Evolutionary conservation across 192 early-diverging fungal species (phyloP).

Genomic region (Geranomyces variabilis): DNA sequence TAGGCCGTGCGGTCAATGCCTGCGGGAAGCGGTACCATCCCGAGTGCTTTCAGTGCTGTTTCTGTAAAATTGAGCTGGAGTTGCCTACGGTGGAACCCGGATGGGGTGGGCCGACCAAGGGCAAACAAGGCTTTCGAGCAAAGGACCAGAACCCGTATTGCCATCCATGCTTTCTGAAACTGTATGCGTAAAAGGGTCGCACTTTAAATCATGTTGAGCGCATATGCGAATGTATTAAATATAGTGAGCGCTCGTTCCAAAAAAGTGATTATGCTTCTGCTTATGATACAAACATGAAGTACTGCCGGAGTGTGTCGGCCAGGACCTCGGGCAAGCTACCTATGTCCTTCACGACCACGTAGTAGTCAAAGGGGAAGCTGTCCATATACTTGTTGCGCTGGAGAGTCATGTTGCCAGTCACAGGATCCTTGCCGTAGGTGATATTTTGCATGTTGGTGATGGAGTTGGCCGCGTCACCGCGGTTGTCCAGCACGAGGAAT

Average conservation of each 20-base stretch:
- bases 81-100: slow-evolving; percentile 3
- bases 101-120: slow-evolving; percentile 16
- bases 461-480: slow-evolving; percentile 71
- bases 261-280: neutral
- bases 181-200: slow-evolving; percentile 19
- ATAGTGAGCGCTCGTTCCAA: no score
- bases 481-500: slow-evolving; percentile 93
- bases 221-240: no score
- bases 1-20: slow-evolving; percentile 32
- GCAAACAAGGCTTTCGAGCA: slow-evolving; percentile 4
- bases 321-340: slow-evolving; percentile 85
- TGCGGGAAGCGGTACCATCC: slow-evolving; percentile 41
- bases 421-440: slow-evolving; percentile 60
- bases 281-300: slow-evolving; percentile 79
- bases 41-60: slow-evolving; percentile 42
- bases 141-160: slow-evolving; percentile 21
- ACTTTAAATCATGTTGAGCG: no score
- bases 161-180: slow-evolving; percentile 16
- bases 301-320: slow-evolving; percentile 93
- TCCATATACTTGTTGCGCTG: slow-evolving; percentile 86
- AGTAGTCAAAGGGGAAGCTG: slow-evolving; percentile 98
- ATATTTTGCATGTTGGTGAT: slow-evolving; percentile 91
- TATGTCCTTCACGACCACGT: slow-evolving; percentile 88
- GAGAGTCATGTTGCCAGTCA: slow-evolving; percentile 64
- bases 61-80: slow-evolving; percentile 40